Evolutionary conservation across 2,329 filamentous ascomycete species (phyloP).

Genomic region (Aspergillus puulaauensis): DNA sequence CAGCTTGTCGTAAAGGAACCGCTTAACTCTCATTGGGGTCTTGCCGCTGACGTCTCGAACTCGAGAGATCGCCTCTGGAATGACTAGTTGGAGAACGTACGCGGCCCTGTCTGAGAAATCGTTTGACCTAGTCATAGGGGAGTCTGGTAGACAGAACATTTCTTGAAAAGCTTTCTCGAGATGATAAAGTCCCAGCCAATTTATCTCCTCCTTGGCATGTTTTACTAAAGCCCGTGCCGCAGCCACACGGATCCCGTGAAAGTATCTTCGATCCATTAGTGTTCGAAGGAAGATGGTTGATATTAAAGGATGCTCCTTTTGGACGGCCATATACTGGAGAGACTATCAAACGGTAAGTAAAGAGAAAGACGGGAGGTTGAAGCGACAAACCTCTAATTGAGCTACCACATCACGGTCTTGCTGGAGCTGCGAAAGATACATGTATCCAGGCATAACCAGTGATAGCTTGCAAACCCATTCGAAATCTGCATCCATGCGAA

Average conservation of each 20-base stretch:
- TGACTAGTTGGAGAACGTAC: conserved; percentile 81
- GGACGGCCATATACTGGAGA: conserved; percentile 70
- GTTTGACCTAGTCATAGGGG: conserved; percentile 79
- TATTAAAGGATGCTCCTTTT: conserved; percentile 72
- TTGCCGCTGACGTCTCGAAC: conserved; percentile 73
- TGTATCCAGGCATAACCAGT: conserved; percentile 84
- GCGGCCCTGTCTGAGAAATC: conserved; percentile 85
- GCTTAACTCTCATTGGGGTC: conserved; percentile 75
- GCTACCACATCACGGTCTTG: conserved; percentile 96
- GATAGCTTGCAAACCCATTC: conserved; percentile 93
- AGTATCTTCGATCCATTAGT: conserved; percentile 87
- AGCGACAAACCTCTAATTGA: conserved; percentile 57
- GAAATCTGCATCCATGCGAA: conserved; percentile 95
- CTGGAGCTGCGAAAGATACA: conserved; percentile 96
- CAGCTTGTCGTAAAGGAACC: conserved; percentile 84
- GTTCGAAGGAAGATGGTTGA: conserved; percentile 89
- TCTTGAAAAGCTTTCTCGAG: conserved; percentile 82
- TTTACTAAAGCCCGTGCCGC: conserved; percentile 76
- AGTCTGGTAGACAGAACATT: conserved; percentile 79
- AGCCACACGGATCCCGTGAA: conserved; percentile 85
- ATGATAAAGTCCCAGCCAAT: conserved; percentile 79
- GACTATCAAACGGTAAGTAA: conserved; percentile 43
- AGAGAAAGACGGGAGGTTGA: neutral
- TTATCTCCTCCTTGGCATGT: conserved; percentile 68
- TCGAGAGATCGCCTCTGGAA: conserved; percentile 75